Evolutionary conservation across 257 asterid genomes (phyloP).

Genomic region (Nicotiana undulata): DNA sequence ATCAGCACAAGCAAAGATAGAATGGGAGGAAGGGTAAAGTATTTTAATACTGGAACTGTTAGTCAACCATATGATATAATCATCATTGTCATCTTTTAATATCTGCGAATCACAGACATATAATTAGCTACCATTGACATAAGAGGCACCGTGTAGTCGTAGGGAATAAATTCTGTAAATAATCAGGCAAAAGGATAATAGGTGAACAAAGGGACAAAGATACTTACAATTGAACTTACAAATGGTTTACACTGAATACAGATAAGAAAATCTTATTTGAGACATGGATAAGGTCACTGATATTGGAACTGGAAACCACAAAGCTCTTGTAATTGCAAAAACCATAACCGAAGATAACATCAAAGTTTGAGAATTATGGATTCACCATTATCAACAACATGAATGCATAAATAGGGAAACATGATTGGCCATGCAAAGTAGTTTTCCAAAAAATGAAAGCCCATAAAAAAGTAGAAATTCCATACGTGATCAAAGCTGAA

Average conservation of each 20-base stretch:
- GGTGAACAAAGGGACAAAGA: background rate
- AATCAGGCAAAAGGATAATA: background rate
- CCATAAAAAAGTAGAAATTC: background rate
- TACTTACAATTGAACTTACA: background rate
- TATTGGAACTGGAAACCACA: conserved; percentile 5
- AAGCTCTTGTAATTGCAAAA: background rate
- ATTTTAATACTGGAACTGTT: background rate
- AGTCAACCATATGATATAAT: background rate
- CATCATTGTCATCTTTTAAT: background rate
- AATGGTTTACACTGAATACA: background rate
- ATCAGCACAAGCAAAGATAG: background rate
- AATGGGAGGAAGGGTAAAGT: background rate
- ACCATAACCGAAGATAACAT: background rate
- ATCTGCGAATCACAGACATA: background rate
- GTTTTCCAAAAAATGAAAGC: background rate
- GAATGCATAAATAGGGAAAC: background rate
- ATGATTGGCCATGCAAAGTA: background rate
- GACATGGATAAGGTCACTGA: background rate
- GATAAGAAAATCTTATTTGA: background rate
- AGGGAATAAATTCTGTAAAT: background rate
- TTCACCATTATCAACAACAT: background rate
- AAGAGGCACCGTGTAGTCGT: background rate
- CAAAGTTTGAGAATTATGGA: background rate
- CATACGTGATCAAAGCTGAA: background rate
- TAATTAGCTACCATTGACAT: background rate